Evolutionary conservation across 2,329 filamentous ascomycete species (phyloP).

Genomic region (Chaetothyriales sp.): DNA sequence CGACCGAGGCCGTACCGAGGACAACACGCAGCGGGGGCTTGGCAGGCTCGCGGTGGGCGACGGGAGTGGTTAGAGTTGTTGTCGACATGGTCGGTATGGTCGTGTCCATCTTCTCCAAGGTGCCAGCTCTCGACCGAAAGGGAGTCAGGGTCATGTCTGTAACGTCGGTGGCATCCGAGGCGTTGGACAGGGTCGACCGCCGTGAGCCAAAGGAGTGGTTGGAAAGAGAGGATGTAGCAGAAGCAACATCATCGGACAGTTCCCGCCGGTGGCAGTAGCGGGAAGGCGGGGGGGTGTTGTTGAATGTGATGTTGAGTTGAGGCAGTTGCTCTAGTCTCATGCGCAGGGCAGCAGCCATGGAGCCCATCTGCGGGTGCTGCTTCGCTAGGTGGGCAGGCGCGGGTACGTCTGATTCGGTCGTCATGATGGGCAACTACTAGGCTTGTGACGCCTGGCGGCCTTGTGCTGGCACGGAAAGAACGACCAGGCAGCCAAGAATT

Average conservation of each 20-base stretch:
- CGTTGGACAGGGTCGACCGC: conserved; percentile 5
- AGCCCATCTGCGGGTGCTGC: conserved; percentile 14
- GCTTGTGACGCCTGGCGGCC: background rate
- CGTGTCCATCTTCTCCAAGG: conserved; percentile 14
- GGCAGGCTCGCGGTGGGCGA: conserved; percentile 5
- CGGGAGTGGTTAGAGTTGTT: conserved; percentile 3
- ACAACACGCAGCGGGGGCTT: conserved; percentile 17
- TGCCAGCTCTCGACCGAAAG: conserved; percentile 16
- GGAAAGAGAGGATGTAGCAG: conserved; percentile 14
- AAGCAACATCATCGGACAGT: conserved; percentile 8
- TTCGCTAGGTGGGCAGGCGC: conserved; percentile 12
- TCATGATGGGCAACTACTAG: conserved; percentile 2
- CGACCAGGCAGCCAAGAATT: background rate
- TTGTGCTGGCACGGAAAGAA: background rate
- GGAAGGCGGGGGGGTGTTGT: conserved; percentile 8
- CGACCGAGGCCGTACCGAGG: conserved; percentile 19
- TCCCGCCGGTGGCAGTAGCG: conserved; percentile 7
- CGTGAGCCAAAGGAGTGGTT: conserved; percentile 12
- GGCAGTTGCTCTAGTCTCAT: conserved; percentile 13
- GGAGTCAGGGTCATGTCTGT: conserved; percentile 16
- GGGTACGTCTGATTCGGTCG: conserved; percentile 10
- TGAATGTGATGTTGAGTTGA: conserved; percentile 13
- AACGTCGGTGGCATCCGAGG: conserved; percentile 15
- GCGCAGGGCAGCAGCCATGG: conserved; percentile 15
- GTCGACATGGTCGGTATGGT: too few relatives aligned